Percentiles rank a stretch among this genome's conserved stretches.
phyloP scores from a whole-genome alignment of 305 asterid species.

The Galium porrigens region DNA sequence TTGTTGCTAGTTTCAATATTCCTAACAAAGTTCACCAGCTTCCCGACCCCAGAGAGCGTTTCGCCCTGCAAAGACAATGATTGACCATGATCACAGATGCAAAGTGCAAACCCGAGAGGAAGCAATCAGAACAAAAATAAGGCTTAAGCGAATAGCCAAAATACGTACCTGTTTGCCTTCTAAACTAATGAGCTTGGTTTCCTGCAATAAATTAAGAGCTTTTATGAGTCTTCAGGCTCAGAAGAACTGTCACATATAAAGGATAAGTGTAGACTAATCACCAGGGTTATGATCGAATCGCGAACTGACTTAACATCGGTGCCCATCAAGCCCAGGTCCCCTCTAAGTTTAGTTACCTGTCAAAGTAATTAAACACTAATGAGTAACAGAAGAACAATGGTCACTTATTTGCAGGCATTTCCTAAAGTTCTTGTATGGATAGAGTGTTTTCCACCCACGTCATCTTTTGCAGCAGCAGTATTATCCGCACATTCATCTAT shows the following conservation, averaged over 20 bases:
- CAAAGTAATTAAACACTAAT: conserved; percentile 12
- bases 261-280: conserved; percentile 21
- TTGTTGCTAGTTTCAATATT: conserved; percentile 29
- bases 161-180: conserved; percentile 71
- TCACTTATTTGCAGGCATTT: conserved; percentile 4
- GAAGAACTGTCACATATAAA: conserved; percentile 9
- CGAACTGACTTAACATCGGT: conserved; percentile 56
- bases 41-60: conserved; percentile 45
- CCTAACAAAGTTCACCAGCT: conserved; percentile 38
- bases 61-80: conserved; percentile 32
- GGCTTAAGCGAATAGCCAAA: neutral
- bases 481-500: conserved; percentile 54
- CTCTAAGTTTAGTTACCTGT: conserved; percentile 54
- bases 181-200: conserved; percentile 59
- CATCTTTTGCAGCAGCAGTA: conserved; percentile 46
- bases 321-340: conserved; percentile 47
- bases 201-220: conserved; percentile 33
- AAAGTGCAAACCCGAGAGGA: neutral
- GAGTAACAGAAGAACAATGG: conserved; percentile 15
- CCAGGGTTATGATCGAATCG: conserved; percentile 67
- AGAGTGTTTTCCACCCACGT: conserved; percentile 34
- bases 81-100: conserved; percentile 12
- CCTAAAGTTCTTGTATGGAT: neutral
- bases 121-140: neutral
- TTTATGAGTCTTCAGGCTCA: conserved; percentile 16